Base-by-base conservation (phyloP, 2,329 filamentous ascomycete genomes). In the Penicillium frequentans region DNA sequence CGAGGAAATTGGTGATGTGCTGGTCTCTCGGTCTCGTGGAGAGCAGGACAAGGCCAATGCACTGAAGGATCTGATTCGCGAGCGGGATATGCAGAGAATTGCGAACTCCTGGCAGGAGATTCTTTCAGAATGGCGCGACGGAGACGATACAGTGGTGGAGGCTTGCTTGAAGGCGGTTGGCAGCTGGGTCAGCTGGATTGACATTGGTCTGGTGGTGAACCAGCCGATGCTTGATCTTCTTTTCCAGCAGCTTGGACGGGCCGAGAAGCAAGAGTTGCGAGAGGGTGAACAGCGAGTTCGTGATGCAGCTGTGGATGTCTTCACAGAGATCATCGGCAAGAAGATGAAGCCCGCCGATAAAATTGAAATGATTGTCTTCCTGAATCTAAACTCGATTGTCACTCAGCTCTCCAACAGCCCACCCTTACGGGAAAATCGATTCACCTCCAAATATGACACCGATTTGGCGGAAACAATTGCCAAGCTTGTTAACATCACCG, bases 161-260 rank as follows among this genome's bases (percentile, higher is more conserved):
- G 87, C 96, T 82, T 93, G 90, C 66, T 82, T 99, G 52, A 91
- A 89, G 75, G 89, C 92, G n/a, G 86, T 99, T 63, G 92, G 91
- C 37, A 95, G 93, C 73, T 99, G 95, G 93, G 92, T 96, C 59
- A 96, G 92, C 82, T 99, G 95, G 95, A 96, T 96, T 69, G 95
- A 98, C 71, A 98, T 99, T 67, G 90, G 90, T 50, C 81, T 99
- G 56, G 87, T 99, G 45, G 91, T 99, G 67, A 96, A 96, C 74
- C 86, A 93, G 71, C 85, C 88, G 53, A 95, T 96, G 84, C 86
- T 98, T 68, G 87, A 84, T 70, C 84, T 92, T 49, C 82, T 99
- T 57, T 88, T 97, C 68, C 90, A 95, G 63, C 85, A 98, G 62
- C 89, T 96, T 55, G 91, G 90, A n/a, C 89, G 88, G 74, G 81